Evolutionary conservation across 1,284 basidiomycete genomes (phyloP), one percentile per base, ranked within the genome.

Genomic region (Melampsora americana): DNA sequence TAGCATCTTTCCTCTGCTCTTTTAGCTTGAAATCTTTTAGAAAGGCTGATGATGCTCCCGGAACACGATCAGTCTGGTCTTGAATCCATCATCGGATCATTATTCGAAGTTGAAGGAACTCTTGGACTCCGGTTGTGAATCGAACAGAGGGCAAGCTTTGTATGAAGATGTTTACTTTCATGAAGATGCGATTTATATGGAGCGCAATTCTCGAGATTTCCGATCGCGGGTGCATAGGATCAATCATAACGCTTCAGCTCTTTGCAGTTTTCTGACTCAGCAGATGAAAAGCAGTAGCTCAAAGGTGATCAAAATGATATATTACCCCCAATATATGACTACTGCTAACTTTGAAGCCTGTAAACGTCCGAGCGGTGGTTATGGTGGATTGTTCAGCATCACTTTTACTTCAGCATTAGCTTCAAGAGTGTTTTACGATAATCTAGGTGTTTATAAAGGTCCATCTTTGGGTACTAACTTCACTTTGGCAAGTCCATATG

Each of bases 121-220:
- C 62, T 84, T 95, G 79, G 80, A 84, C n/a, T 30, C 28, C 53
- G 66, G 68, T 18, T 28, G 46, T 53, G 61, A 66, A 23, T 48
- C 23, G 2, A 76, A 3, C 20, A 46, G 50, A n/a, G 7, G 53
- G 5, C n/a, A 23, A 59, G 81, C 83, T 12, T 85, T 83, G 3
- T 98, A 90, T 83, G 92, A 96, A 83, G 95, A 99, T 82, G 86
- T 86, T 32, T 96, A 92, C 84, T 98, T 91, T 81, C 87, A 89
- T 80, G 92, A 95, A 83, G 96, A 99, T 82, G 93, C 93, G 44
- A 89, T 98, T 71, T 97, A 90, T 85, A 92, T 99, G 90, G 95
- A 99, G 83, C 90, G 95, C 79, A 99, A 99, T 84, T 96, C 93
- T 26, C 92, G 95, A 69, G 90, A 97, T 84, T 97, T 97, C 85